Base-by-base conservation (phyloP, 805 yeast species). In the Suhomyces vadensis region DNA sequence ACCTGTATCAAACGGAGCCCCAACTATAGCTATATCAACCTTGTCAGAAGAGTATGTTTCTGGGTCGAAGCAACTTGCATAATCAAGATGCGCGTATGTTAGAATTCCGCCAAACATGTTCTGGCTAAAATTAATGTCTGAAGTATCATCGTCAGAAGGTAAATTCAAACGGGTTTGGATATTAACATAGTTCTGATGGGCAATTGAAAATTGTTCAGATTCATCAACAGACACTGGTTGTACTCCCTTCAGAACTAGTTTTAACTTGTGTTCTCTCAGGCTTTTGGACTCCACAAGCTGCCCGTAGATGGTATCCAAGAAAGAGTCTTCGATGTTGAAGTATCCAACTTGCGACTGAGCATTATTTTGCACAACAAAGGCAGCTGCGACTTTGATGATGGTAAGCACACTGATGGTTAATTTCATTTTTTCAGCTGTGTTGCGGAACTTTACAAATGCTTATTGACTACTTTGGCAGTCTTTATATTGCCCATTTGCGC, bases 1-100 rank as follows among this genome's bases (percentile, higher is more conserved):
- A 1, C 82, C 81, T 0, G 82, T 75, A 52, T 79, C 84, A 47
- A 77, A 79, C 0, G 82, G 83, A 1, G 82, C 82, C 2, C 83
- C 83, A 9, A 78, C 74, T 21, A 79, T 72, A 2, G 83, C 83
- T 33, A 79, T 72, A 51, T 79, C 84, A 23, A 69, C 54, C 6
- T 49, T 44, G 14, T 46, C 44, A 6, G 42, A 35, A 31, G 29
- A 49, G 16, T 37, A 46, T 4, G 37, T 17, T 20, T 16, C 11
- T 59, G 70, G 69, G 42, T 73, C 66, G 54, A 74, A 79, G 55
- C 85, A 80, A 48, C 75, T 64, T 47, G 69, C 67, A 36, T 65
- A 61, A 7, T 73, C 65, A 37, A 74, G 61, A 44, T 77, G 81
- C 1, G 78, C 85, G 63, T 76, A 81, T 1, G 83, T 74, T 16